A percentile compares a stretch with the other conserved stretches of the same genome.
Conservation (phyloP, 768 basidiomycete genomes). For the Rhizopogon roseolus region DNA sequence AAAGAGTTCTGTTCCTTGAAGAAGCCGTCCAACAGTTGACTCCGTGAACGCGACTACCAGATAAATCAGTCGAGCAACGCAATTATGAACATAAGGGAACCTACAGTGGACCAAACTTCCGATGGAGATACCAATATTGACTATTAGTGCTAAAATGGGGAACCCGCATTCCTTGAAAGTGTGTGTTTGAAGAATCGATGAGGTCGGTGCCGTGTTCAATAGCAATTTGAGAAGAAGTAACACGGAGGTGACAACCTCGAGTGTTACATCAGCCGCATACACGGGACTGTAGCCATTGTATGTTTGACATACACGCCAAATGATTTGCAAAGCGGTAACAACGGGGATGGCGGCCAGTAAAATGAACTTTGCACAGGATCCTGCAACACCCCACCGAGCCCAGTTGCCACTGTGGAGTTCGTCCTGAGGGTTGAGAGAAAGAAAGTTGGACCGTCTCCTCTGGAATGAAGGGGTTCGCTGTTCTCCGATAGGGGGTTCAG, state of each 20-base stretch:
- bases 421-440: slow-evolving; percentile 10
- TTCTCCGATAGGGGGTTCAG: slow-evolving; percentile 46
- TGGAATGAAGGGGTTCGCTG: slow-evolving; percentile 11
- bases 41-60: slow-evolving; percentile 63
- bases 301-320: slow-evolving; percentile 50
- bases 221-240: slow-evolving; percentile 61
- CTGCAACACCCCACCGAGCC: slow-evolving; percentile 58
- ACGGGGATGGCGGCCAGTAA: slow-evolving; percentile 41
- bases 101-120: slow-evolving; percentile 55
- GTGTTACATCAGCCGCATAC: slow-evolving; percentile 52
- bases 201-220: slow-evolving; percentile 43
- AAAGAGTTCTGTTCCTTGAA: slow-evolving; percentile 60
- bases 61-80: slow-evolving; percentile 6
- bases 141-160: slow-evolving; percentile 45
- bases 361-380: slow-evolving; percentile 46
- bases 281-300: slow-evolving; percentile 37
- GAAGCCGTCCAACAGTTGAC: slow-evolving; percentile 60
- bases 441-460: slow-evolving; percentile 9
- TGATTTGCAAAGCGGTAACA: slow-evolving; percentile 53
- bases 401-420: slow-evolving; percentile 55
- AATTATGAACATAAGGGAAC: slow-evolving; percentile 22
- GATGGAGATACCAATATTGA: slow-evolving; percentile 49
- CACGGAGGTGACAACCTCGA: slow-evolving; percentile 55
- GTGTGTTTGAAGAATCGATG: slow-evolving; percentile 36
- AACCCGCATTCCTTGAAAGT: slow-evolving; percentile 43